Conservation (phyloP, 768 basidiomycete genomes). For the Paxillus rubicundulus region DNA sequence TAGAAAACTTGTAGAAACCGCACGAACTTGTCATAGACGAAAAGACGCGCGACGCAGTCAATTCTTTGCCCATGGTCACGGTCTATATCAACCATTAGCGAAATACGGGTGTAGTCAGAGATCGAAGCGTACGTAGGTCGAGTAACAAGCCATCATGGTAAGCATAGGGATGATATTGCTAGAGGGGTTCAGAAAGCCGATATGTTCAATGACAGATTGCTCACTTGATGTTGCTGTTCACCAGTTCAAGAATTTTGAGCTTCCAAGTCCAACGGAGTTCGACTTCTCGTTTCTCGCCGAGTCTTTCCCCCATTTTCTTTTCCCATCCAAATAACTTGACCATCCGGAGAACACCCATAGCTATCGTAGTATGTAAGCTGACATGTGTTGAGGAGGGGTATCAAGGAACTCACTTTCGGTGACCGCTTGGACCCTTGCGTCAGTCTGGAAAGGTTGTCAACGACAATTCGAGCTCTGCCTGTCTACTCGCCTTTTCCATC, state of each 20-base stretch:
- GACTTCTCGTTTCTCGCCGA: conserved; percentile 56
- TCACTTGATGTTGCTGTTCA: conserved; percentile 32
- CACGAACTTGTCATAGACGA: conserved; percentile 34
- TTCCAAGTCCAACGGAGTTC: conserved; percentile 58
- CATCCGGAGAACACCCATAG: conserved; percentile 59
- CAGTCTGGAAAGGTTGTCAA: conserved; percentile 36
- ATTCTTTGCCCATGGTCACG: conserved; percentile 10
- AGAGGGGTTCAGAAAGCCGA: neutral
- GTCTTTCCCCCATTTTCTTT: conserved; percentile 49
- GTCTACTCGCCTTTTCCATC: conserved; percentile 41
- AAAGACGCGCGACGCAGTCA: conserved; percentile 37
- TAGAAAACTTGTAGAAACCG: neutral
- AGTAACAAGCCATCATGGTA: conserved; percentile 65
- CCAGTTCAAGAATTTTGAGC: conserved; percentile 49
- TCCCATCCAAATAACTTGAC: conserved; percentile 73
- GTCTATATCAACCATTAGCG: conserved; percentile 5
- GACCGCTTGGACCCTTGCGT: conserved; percentile 58
- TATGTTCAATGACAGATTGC: neutral
- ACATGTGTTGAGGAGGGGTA: neutral
- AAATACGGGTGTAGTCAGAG: too few relatives aligned
- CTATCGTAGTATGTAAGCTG: conserved; percentile 27
- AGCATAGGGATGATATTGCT: conserved; percentile 61
- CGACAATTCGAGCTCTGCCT: neutral
- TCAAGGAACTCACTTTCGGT: conserved; percentile 48
- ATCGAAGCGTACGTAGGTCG: conserved; percentile 46